Evolutionary conservation across 1,284 basidiomycete genomes (phyloP).

Genomic region (Ganoderma multipileum): DNA sequence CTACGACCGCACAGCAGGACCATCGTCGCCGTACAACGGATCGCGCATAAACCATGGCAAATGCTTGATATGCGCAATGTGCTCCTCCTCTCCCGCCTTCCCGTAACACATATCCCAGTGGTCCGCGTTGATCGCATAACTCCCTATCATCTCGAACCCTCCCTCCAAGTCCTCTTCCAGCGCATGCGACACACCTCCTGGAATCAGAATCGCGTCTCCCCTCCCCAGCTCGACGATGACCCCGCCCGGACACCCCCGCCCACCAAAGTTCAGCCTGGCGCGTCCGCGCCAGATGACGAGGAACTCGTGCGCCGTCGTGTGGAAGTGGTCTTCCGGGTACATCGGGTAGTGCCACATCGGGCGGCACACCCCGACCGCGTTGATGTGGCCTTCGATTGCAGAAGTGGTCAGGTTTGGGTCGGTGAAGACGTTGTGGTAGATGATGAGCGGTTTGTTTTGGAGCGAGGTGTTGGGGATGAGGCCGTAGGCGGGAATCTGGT

Average conservation of each 20-base stretch:
- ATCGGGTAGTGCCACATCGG: slow-evolving; percentile 51
- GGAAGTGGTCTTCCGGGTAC: slow-evolving; percentile 51
- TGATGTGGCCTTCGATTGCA: slow-evolving; percentile 42
- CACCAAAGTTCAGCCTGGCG: slow-evolving; percentile 48
- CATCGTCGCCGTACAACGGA: slow-evolving; percentile 48
- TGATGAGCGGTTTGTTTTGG: slow-evolving; percentile 36
- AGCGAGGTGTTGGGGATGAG: slow-evolving; percentile 40
- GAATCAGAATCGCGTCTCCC: slow-evolving; percentile 50
- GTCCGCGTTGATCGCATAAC: slow-evolving; percentile 43
- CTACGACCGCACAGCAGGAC: slow-evolving; percentile 35
- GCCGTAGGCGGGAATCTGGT: slow-evolving; percentile 35
- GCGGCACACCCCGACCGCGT: slow-evolving; percentile 41
- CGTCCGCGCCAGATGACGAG: slow-evolving; percentile 43
- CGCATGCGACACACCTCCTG: slow-evolving; percentile 49
- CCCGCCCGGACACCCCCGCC: slow-evolving; percentile 42
- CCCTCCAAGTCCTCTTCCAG: slow-evolving; percentile 41
- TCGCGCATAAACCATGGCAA: slow-evolving; percentile 47
- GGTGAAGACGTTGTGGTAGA: slow-evolving; percentile 37
- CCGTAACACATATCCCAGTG: slow-evolving; percentile 51
- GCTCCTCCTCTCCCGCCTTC: slow-evolving; percentile 35
- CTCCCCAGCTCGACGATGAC: slow-evolving; percentile 41
- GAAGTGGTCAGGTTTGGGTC: slow-evolving; percentile 27
- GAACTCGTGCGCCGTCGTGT: slow-evolving; percentile 51
- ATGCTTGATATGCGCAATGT: slow-evolving; percentile 39
- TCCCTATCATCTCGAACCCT: slow-evolving; percentile 50